Evolutionary conservation across 177 flowering plant genomes (phyloP), one percentile per base, ranked within the genome.

Genomic region (Telopea speciosissima): DNA sequence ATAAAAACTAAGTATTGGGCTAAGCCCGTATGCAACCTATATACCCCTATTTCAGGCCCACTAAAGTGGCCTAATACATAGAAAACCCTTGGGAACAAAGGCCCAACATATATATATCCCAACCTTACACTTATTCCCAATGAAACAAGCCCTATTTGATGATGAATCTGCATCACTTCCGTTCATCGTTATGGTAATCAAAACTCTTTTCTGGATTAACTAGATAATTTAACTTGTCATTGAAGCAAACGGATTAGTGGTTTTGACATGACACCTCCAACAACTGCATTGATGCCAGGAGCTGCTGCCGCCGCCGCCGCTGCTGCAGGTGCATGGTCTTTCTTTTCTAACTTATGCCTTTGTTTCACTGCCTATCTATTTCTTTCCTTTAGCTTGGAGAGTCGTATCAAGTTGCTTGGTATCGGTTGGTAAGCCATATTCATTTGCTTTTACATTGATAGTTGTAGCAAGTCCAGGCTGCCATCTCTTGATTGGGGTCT

Each of bases 261-360:
- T 71, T 95, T 95, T 79, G 98, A 95, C 72, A 88, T 95, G 97
- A 93, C 91, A n/a, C 96, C 98, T 79, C 93, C 97, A 69, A 78
- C 92, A 66, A 70, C 91, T 73, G 91, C 97, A 66, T 68, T 91
- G 81, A 68, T 90, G 65, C 74, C 89, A 74, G 87, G 82, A 74
- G 78, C 88, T 71, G 82, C 87, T 68, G 21, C 59, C 17, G 82
- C 77, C 74, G 78, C 88, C 70, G 82, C 86, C 67, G 21, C 59
- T 58, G 82, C 78, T 76, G 69, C 88, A 79, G 96, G 92, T 90
- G 85, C 70, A 72, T 66, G 26, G 70, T 68, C 14, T 22, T 52
- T 71, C 58, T 16, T 28, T 62, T 40, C 5, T 44, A 58, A 28
- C 58, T 44, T 28, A 61, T 26, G 67, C 75, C 79, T 82, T 83